A percentile compares a stretch with the other conserved stretches of the same genome.
Conservation (phyloP, 225 moss, liverwort and hornwort genomes). For the Antitrichia curtipendula region DNA sequence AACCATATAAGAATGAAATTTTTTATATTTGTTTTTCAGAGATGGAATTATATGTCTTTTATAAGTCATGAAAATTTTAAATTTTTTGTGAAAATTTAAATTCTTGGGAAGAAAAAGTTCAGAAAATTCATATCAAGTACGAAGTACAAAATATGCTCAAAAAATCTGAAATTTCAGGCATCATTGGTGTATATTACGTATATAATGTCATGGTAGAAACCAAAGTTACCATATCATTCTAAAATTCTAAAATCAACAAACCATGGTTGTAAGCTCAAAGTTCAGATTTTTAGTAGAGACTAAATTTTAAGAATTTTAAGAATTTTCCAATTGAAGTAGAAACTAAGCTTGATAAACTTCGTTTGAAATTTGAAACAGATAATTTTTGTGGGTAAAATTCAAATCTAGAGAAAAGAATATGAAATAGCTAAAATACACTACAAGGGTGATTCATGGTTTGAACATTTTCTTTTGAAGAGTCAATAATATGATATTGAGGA, state of each 20-base stretch:
- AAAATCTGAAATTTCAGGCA: not conserved
- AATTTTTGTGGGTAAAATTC: not conserved
- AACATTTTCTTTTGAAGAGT: not conserved
- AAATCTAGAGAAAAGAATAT: not conserved
- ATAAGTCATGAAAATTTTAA: not conserved
- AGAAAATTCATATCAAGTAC: not conserved
- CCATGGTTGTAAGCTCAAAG: accelerated
- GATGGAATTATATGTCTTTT: not conserved
- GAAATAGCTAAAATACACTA: not conserved
- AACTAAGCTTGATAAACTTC: not conserved
- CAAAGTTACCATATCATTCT: not conserved
- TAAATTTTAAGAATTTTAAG: not conserved
- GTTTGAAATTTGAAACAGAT: not conserved
- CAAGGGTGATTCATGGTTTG: no score
- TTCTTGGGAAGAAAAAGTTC: not conserved
- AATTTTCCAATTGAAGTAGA: not conserved
- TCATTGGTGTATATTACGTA: no score
- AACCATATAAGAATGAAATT: not conserved
- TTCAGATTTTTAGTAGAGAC: not conserved
- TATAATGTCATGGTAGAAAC: not conserved
- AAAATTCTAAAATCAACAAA: not conserved
- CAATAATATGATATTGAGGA: not conserved
- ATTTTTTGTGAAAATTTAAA: not conserved
- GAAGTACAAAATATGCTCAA: not conserved
- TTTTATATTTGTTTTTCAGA: no score